Evolutionary conservation across 2,329 filamentous ascomycete genomes (phyloP).

Genomic region (Ophiostoma populinum): DNA sequence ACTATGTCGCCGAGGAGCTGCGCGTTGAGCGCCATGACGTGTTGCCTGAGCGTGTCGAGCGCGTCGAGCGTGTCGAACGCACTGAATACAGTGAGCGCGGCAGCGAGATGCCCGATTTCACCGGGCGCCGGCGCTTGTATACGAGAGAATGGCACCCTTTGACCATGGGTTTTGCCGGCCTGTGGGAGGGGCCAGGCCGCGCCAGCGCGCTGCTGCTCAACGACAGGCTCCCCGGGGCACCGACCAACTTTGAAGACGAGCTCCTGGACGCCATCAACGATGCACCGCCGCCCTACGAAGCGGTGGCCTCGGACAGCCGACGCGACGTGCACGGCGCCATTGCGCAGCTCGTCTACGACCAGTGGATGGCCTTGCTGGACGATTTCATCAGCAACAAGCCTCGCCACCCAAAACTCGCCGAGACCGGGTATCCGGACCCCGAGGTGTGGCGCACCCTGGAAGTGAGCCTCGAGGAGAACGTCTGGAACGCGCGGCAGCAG

Average conservation of each 20-base stretch:
- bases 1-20: too few species aligned
- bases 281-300: not conserved
- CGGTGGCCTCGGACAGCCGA: conserved; percentile 4
- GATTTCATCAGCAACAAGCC: not conserved
- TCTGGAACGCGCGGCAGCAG: too few species aligned
- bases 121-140: too few species aligned
- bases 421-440: not conserved
- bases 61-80: too few species aligned
- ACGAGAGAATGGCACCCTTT: too few species aligned
- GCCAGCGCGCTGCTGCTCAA: conserved; percentile 19
- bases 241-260: conserved; percentile 13
- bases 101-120: not conserved
- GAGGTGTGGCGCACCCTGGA: not conserved
- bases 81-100: not conserved
- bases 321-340: conserved; percentile 1
- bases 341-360: conserved; percentile 12
- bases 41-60: too few species aligned
- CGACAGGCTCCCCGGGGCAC: conserved; percentile 2
- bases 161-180: conserved; percentile 11
- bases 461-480: too few species aligned
- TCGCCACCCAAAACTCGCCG: too few species aligned
- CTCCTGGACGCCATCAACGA: conserved; percentile 13
- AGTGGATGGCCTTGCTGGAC: conserved; percentile 23
- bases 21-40: too few species aligned
- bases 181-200: conserved; percentile 17